These are phyloP conservation scores for Plasmopara muralis DNA, from an alignment of 352 stramenopile genomes.

Conservation along the genomic window DNA sequence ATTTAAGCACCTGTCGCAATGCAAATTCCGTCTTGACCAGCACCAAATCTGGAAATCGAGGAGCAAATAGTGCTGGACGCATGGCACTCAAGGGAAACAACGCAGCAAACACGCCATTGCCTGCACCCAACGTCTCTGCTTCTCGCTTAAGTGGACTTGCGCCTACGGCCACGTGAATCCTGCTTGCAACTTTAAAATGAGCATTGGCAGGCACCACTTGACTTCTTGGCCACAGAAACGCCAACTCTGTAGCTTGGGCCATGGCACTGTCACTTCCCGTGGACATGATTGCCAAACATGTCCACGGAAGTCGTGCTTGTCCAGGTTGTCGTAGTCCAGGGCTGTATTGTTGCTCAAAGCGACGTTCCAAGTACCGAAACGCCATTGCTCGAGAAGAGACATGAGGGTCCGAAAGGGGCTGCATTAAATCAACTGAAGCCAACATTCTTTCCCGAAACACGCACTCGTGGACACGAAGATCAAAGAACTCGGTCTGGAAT, in stretches of 20 bases:
- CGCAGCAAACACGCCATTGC: conserved; percentile 28
- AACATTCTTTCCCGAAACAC: conserved; percentile 51
- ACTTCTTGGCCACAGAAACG: conserved; percentile 50
- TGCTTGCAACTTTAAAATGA: conserved; percentile 30
- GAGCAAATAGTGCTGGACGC: conserved; percentile 30
- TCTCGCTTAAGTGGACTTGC: conserved; percentile 14
- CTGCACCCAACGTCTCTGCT: conserved; percentile 9
- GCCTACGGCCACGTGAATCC: conserved; percentile 39
- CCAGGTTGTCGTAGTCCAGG: conserved; percentile 20
- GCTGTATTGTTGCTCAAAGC: conserved; percentile 55
- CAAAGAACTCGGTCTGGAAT: conserved; percentile 41
- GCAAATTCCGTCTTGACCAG: conserved; percentile 63
- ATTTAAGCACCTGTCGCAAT: conserved; percentile 43
- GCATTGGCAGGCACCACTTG: conserved; percentile 31
- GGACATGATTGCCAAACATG: conserved; percentile 51
- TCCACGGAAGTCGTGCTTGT: conserved; percentile 42
- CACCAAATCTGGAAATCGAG: conserved; percentile 50
- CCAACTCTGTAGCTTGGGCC: conserved; percentile 33
- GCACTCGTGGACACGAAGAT: conserved; percentile 61
- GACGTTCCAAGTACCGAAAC: conserved; percentile 45
- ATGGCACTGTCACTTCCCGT: conserved; percentile 23
- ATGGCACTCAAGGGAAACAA: conserved; percentile 30
- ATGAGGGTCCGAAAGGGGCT: conserved; percentile 11
- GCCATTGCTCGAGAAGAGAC: conserved; percentile 19
- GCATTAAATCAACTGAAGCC: conserved; percentile 24